Base-by-base conservation (phyloP, 164 flowering plant species). In the Euptelea pleiosperma region DNA sequence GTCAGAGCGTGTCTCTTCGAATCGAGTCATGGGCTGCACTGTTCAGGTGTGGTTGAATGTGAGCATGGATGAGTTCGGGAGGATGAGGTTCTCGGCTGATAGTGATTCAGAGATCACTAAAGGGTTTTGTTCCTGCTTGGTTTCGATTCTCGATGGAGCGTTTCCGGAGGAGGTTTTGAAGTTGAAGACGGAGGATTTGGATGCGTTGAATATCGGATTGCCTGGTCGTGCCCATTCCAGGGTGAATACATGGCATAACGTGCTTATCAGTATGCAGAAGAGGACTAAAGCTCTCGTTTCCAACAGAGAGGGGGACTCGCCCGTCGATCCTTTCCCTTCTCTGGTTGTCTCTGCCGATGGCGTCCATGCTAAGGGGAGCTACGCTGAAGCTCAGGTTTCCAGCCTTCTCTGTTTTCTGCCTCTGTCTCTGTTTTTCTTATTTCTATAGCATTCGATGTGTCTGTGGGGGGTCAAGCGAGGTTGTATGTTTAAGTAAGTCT, bases 321-420 rank as follows among this genome's bases (percentile, higher is more conserved):
- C 66, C 2, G 73, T 78, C 6, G 87, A 86, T 53, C 78, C 83
- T 21, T 88, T 90, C 52, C 99, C 99, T 1, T 86, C 97, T 7
- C 62, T 93, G 63, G 74, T 90, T 7, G 66, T 93, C 9, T 70
- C 75, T 3, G 69, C 77, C 0, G 82, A 86, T 44, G 81, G 79
- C 4, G 64, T 91, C 45, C 55, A 50, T 15, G 85, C 96, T 0
- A 79, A 85, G 65, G 99, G 99, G 25, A 85, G 86, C 73, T 93
- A 78, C 64, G 99, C 99, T 18, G 89, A 87, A 69, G 85, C 99
- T 61, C 99, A 93, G 96, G 99, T 93, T 67, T 39, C 73, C 19
- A 33, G 44, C 15, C 45, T 33, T 52, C 39, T 51, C 10, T 31
- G 49, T 35, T 58, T 33, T 4, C 14, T 28, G 8, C 52, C 15